Percentiles rank a stretch among this genome's conserved stretches.
These are phyloP conservation scores for Beta lomatogona DNA, from an alignment of 179 eudicot genomes.

Conservation along the genomic window DNA sequence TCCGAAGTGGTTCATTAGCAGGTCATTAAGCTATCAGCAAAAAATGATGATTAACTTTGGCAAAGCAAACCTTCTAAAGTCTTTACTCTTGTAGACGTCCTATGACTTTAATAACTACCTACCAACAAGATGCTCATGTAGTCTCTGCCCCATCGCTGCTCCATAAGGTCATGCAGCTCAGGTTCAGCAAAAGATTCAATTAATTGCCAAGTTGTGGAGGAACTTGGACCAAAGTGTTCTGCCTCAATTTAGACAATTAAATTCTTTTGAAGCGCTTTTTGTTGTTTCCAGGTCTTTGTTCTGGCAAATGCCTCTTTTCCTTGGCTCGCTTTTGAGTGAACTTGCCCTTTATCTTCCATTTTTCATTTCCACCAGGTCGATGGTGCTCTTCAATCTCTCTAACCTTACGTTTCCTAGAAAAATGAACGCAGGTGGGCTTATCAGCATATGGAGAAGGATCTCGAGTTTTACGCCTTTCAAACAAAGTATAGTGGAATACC, in stretches of 20 bases:
- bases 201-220: neutral
- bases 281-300: constrained; percentile 16
- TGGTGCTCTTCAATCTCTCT: constrained; percentile 66
- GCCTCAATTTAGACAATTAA: neutral
- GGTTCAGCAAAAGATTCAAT: neutral
- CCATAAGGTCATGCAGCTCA: too few relatives aligned
- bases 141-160: neutral
- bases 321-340: constrained; percentile 64
- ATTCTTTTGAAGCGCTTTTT: constrained; percentile 18
- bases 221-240: neutral
- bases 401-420: constrained; percentile 83
- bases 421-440: neutral
- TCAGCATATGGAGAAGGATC: neutral
- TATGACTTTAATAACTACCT: too few relatives aligned
- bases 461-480: neutral
- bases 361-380: constrained; percentile 64
- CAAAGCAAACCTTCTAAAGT: too few relatives aligned
- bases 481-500: neutral
- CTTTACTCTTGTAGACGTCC: too few relatives aligned
- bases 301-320: constrained; percentile 49
- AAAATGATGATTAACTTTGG: neutral
- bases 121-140: too few relatives aligned
- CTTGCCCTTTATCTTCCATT: constrained; percentile 70
- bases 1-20: too few relatives aligned
- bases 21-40: neutral